Percentiles rank a stretch among this genome's conserved stretches.
Conservation (phyloP, 371 early-diverging fungal genomes). For the Rhizopus delemar region DNA sequence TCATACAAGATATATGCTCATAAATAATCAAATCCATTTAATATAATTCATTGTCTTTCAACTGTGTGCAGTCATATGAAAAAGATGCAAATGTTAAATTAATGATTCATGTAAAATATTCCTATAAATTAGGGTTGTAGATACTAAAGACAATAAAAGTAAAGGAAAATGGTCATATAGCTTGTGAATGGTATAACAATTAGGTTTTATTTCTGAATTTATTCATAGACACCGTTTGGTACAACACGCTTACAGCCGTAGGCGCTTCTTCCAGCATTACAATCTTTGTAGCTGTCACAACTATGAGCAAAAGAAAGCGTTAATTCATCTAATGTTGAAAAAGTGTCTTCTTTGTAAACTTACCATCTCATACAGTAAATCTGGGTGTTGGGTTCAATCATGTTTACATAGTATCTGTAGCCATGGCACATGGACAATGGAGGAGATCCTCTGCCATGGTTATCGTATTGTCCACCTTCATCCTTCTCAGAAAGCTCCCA, state of each 20-base stretch:
- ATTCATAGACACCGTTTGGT: conserved; percentile 7
- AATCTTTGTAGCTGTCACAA: conserved; percentile 29
- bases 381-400: conserved; percentile 32
- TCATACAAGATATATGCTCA: no score
- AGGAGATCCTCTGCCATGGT: conserved; percentile 35
- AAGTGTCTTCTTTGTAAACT: neutral
- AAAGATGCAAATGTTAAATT: no score
- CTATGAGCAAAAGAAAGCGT: neutral
- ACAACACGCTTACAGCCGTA: conserved; percentile 40
- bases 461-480: conserved; percentile 47
- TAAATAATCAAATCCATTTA: no score
- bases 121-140: no score
- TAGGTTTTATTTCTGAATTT: neutral
- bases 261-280: conserved; percentile 38
- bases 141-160: no score
- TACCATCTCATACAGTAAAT: conserved; percentile 34
- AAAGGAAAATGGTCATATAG: no score
- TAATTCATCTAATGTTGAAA: neutral
- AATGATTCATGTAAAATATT: no score
- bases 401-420: conserved; percentile 31
- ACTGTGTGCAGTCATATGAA: no score
- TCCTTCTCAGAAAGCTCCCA: conserved; percentile 35
- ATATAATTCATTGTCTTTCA: no score
- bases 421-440: conserved; percentile 30
- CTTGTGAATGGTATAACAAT: no score